Conservation (phyloP, 352 stramenopile species). For the Pythium insidiosum region DNA sequence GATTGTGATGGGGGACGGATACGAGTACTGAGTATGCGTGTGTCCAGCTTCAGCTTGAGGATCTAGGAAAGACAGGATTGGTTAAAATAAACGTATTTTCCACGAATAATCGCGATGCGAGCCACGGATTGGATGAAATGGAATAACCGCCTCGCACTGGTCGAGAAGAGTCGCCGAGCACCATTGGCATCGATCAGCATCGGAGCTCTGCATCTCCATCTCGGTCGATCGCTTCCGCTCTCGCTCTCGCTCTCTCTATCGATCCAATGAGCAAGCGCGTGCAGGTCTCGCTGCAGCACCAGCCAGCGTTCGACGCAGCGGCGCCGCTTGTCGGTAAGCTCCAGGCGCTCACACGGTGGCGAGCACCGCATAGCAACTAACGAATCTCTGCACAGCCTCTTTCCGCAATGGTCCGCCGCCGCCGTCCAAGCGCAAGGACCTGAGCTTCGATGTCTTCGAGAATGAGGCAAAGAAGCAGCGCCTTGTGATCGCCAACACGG, state of each 20-base stretch:
- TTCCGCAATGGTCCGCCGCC: conserved; percentile 76
- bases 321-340: conserved; percentile 54
- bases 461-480: conserved; percentile 75
- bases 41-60: not conserved
- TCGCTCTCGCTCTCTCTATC: not conserved
- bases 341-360: not conserved
- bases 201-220: not conserved
- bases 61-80: conserved; percentile 3
- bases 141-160: conserved; percentile 9
- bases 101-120: not conserved
- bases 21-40: no score
- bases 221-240: not conserved
- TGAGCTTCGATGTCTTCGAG: conserved; percentile 78
- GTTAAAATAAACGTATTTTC: conserved; percentile 1
- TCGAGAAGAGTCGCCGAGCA: conserved; percentile 8
- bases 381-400: conserved; percentile 29
- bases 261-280: conserved; percentile 52
- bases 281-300: conserved; percentile 57
- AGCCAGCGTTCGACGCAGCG: conserved; percentile 42
- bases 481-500: conserved; percentile 62
- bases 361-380: not conserved
- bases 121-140: conserved; percentile 11
- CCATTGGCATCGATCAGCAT: not conserved
- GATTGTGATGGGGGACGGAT: no score
- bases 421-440: conserved; percentile 37